These are phyloP conservation scores for Peronospora belbahrii DNA, from an alignment of 352 stramenopile species.

Conservation along the genomic window DNA sequence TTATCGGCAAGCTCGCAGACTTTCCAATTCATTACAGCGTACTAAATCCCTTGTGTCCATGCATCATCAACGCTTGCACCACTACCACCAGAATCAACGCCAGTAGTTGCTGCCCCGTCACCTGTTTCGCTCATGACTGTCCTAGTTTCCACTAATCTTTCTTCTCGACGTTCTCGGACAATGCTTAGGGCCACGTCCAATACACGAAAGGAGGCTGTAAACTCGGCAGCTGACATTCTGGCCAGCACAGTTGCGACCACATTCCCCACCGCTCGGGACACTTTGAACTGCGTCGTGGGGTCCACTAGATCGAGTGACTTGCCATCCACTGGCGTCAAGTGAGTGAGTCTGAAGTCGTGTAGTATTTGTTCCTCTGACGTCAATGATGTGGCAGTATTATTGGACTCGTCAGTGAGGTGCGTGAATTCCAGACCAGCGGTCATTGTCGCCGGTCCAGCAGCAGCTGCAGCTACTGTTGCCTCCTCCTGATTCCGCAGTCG, in stretches of 20 bases:
- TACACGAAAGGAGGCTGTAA: slow-evolving; percentile 22
- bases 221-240: slow-evolving; percentile 15
- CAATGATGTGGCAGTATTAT: neutral
- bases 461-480: neutral
- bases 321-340: neutral
- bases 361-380: slow-evolving; percentile 11
- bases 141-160: neutral
- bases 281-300: slow-evolving; percentile 25
- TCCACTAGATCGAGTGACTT: slow-evolving; percentile 3
- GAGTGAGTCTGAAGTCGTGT: slow-evolving; percentile 9
- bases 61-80: neutral
- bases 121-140: slow-evolving; percentile 1
- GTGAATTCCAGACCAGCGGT: neutral
- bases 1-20: too few species aligned
- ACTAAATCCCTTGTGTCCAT: slow-evolving; percentile 7
- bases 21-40: neutral
- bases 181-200: slow-evolving; percentile 26
- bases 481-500: slow-evolving; percentile 18
- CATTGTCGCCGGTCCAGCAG: neutral
- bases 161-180: slow-evolving; percentile 13
- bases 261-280: slow-evolving; percentile 20
- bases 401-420: neutral
- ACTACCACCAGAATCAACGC: neutral
- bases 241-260: slow-evolving; percentile 20
- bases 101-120: slow-evolving; percentile 1